These are phyloP conservation scores for Xylaria sp. DNA, from an alignment of 2,329 filamentous ascomycete genomes.

Conservation along the genomic window DNA sequence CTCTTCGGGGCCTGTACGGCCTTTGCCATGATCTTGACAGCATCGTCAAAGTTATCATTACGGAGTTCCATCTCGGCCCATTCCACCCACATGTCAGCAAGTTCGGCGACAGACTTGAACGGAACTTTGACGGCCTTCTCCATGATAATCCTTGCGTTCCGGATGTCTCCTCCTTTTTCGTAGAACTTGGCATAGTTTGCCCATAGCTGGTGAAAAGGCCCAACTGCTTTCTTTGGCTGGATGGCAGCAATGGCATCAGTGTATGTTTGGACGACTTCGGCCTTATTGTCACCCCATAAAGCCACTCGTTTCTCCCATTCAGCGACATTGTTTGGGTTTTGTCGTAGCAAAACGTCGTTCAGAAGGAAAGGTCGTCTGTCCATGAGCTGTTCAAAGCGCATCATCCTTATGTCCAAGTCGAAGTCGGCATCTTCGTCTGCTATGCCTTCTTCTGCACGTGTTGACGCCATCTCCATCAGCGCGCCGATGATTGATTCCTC, in stretches of 20 bases:
- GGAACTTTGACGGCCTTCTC: slow-evolving; percentile 98
- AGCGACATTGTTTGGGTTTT: slow-evolving; percentile 94
- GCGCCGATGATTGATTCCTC: slow-evolving; percentile 94
- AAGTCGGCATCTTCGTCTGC: slow-evolving; percentile 88
- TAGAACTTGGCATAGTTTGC: slow-evolving; percentile 98
- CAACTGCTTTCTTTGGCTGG: slow-evolving; percentile 91
- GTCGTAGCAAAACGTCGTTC: slow-evolving; percentile 93
- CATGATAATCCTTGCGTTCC: slow-evolving; percentile 90
- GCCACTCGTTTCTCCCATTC: slow-evolving; percentile 99
- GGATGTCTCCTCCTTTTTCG: slow-evolving; percentile 84
- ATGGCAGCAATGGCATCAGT: slow-evolving; percentile 93
- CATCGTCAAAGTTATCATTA: slow-evolving; percentile 94
- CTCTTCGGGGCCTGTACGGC: slow-evolving; percentile 96
- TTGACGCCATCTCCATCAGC: slow-evolving; percentile 87
- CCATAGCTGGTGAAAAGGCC: slow-evolving; percentile 95
- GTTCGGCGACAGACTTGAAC: slow-evolving; percentile 95
- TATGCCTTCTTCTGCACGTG: slow-evolving; percentile 80
- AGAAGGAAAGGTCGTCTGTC: slow-evolving; percentile 94
- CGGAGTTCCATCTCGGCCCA: slow-evolving; percentile 99
- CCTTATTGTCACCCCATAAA: slow-evolving; percentile 93
- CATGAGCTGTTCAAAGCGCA: slow-evolving; percentile 98
- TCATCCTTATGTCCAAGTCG: slow-evolving; percentile 95
- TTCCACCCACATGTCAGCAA: slow-evolving; percentile 98
- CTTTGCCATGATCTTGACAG: slow-evolving; percentile 95
- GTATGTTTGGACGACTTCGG: slow-evolving; percentile 92